Evolutionary conservation across 768 basidiomycete genomes (phyloP).

Genomic region (Gyrodon lividus): DNA sequence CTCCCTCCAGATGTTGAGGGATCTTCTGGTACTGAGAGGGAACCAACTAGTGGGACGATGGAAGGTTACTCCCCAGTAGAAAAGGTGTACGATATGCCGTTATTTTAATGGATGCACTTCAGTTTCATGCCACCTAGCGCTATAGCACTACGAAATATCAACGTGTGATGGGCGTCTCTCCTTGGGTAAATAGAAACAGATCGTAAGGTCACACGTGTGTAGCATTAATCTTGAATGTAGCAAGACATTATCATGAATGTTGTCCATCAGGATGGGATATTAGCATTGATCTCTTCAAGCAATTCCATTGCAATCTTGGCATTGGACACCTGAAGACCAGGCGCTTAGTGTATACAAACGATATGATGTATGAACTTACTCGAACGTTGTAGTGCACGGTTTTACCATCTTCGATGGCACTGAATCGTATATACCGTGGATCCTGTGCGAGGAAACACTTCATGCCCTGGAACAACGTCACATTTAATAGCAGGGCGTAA

Average conservation of each 20-base stretch:
- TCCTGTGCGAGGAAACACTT: slow-evolving; percentile 69
- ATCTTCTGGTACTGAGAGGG: slow-evolving; percentile 78
- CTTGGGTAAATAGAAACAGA: slow-evolving; percentile 28
- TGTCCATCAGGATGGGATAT: slow-evolving; percentile 37
- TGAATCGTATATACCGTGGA: slow-evolving; percentile 76
- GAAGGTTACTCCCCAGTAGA: slow-evolving; percentile 38
- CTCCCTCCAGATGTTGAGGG: slow-evolving; percentile 85
- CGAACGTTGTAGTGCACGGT: slow-evolving; percentile 75
- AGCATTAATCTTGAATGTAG: slow-evolving; percentile 36
- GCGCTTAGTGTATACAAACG: slow-evolving; percentile 7
- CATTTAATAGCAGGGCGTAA: slow-evolving; percentile 69
- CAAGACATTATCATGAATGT: slow-evolving; percentile 15
- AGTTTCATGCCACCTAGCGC: not conserved
- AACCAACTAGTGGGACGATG: slow-evolving; percentile 83
- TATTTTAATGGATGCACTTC: slow-evolving; percentile 24
- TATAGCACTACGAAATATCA: slow-evolving; percentile 18
- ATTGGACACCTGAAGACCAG: slow-evolving; percentile 50
- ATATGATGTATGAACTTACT: slow-evolving; percentile 40
- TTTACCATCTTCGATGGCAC: slow-evolving; percentile 59
- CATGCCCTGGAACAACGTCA: slow-evolving; percentile 78
- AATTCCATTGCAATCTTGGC: slow-evolving; percentile 72
- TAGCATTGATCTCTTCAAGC: slow-evolving; percentile 50
- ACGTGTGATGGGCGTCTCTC: slow-evolving; percentile 19
- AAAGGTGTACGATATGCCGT: slow-evolving; percentile 25
- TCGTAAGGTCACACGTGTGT: slow-evolving; percentile 30